Percentiles rank a stretch among this genome's conserved stretches.
phyloP scores from a whole-genome alignment of 2,329 filamentous ascomycete genomes.

The Aspergillaceae sp. region DNA sequence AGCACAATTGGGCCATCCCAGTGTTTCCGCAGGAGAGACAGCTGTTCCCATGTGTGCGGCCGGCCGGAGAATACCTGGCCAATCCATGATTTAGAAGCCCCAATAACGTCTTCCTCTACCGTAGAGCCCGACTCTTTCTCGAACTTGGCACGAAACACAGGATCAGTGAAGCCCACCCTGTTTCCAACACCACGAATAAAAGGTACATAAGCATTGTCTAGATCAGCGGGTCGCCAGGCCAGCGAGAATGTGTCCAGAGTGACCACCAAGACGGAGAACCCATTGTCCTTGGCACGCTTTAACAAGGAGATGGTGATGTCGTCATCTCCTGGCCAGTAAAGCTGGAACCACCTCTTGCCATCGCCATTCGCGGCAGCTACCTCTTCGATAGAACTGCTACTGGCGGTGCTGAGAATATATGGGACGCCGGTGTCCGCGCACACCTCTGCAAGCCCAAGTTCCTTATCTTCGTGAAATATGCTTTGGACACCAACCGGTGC shows the following conservation, averaged over 20 bases:
- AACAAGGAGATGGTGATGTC: slow-evolving; percentile 58
- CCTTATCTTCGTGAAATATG: slow-evolving; percentile 58
- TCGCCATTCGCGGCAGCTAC: slow-evolving; percentile 51
- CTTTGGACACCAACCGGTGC: slow-evolving; percentile 63
- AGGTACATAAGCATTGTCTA: slow-evolving; percentile 49
- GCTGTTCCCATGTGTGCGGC: slow-evolving; percentile 53
- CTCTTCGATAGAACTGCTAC: slow-evolving; percentile 57
- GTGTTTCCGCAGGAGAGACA: slow-evolving; percentile 49
- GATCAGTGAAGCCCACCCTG: slow-evolving; percentile 57
- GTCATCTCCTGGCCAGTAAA: slow-evolving; percentile 64
- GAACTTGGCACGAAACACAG: slow-evolving; percentile 54
- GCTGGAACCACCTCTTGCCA: slow-evolving; percentile 60
- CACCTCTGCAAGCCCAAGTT: slow-evolving; percentile 55
- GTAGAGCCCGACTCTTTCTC: slow-evolving; percentile 40
- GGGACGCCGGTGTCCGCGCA: slow-evolving; percentile 55
- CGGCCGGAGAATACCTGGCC: slow-evolving; percentile 44
- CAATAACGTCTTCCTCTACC: slow-evolving; percentile 41
- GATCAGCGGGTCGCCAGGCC: slow-evolving; percentile 58
- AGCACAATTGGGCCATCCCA: slow-evolving; percentile 58
- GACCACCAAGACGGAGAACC: slow-evolving; percentile 59
- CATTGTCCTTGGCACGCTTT: slow-evolving; percentile 50
- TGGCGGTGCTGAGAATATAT: slow-evolving; percentile 59
- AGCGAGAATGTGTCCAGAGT: slow-evolving; percentile 65
- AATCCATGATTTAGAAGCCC: slow-evolving; percentile 48
- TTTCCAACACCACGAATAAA: slow-evolving; percentile 54